These are phyloP conservation scores for Nannochloropsis gaditana DNA, from an alignment of 108 stramenopile species.

Conservation along the genomic window DNA sequence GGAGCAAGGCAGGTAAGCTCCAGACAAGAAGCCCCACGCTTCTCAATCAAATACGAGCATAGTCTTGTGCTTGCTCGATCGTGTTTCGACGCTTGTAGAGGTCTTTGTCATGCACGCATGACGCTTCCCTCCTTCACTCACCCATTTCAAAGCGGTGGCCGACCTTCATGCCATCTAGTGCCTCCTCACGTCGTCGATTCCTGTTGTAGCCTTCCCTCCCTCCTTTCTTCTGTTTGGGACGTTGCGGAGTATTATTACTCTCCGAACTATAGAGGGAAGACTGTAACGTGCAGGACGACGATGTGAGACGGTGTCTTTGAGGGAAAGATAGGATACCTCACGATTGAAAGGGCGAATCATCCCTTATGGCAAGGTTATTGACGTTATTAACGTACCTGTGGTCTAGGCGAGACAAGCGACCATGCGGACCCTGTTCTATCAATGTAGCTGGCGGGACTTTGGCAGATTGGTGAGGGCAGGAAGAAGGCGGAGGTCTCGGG, in stretches of 20 bases:
- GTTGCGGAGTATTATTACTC: neutral
- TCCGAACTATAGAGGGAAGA: neutral
- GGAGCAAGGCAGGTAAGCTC: neutral
- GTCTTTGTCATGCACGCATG: neutral
- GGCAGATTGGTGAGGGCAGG: neutral
- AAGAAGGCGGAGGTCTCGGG: neutral
- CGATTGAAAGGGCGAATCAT: neutral
- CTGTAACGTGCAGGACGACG: neutral
- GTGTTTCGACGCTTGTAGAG: too few species aligned
- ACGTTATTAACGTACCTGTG: neutral
- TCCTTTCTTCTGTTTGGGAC: slow-evolving; percentile 1
- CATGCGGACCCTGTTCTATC: neutral
- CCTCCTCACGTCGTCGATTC: slow-evolving; percentile 7
- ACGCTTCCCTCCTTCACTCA: slow-evolving; percentile 7
- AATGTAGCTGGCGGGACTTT: neutral
- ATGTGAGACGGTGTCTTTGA: neutral
- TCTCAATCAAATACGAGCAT: neutral
- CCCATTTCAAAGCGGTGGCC: neutral
- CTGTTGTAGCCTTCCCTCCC: neutral
- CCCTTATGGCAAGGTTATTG: neutral
- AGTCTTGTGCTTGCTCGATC: too few species aligned
- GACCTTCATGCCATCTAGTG: neutral
- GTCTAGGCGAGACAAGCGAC: neutral
- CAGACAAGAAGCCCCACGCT: neutral
- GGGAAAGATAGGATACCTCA: neutral